Percentiles rank a stretch among this genome's conserved stretches.
These are phyloP conservation scores for Epichloe baconii DNA, from an alignment of 2,329 filamentous ascomycete genomes.

Conservation along the genomic window DNA sequence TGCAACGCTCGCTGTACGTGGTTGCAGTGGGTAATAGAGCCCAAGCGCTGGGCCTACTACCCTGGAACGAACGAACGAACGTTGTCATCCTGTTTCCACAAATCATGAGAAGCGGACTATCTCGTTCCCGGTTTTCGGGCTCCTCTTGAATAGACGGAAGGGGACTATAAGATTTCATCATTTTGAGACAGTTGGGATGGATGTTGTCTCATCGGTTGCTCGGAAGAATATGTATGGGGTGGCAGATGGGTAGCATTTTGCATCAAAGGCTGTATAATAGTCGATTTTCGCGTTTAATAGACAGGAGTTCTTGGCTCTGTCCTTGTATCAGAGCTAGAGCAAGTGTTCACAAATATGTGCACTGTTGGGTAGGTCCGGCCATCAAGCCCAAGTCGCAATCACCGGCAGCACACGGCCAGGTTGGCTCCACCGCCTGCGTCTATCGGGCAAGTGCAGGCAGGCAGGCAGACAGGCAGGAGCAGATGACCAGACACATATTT, in stretches of 20 bases:
- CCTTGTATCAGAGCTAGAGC: too few relatives aligned
- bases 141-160: neutral
- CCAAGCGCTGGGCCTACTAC: constrained; percentile 10
- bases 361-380: too few relatives aligned
- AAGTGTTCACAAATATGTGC: too few relatives aligned
- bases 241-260: constrained; percentile 9
- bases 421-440: neutral
- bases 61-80: neutral
- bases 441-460: neutral
- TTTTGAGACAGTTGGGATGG: neutral
- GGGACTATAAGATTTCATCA: neutral
- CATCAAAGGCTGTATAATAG: constrained; percentile 19
- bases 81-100: neutral
- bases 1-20: neutral
- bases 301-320: neutral
- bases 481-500: neutral
- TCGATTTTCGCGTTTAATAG: constrained; percentile 12
- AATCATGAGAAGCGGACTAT: constrained; percentile 1
- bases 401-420: too few relatives aligned
- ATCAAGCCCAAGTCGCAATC: too few relatives aligned
- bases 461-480: neutral
- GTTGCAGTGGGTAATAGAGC: constrained; percentile 1
- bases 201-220: constrained; percentile 8
- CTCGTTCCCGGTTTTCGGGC: neutral
- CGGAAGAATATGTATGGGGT: constrained; percentile 14